Evolutionary conservation across 1,139 yeast genomes (phyloP), one percentile per base, ranked within the genome.

Genomic region (Tardiomyces depauwii): DNA sequence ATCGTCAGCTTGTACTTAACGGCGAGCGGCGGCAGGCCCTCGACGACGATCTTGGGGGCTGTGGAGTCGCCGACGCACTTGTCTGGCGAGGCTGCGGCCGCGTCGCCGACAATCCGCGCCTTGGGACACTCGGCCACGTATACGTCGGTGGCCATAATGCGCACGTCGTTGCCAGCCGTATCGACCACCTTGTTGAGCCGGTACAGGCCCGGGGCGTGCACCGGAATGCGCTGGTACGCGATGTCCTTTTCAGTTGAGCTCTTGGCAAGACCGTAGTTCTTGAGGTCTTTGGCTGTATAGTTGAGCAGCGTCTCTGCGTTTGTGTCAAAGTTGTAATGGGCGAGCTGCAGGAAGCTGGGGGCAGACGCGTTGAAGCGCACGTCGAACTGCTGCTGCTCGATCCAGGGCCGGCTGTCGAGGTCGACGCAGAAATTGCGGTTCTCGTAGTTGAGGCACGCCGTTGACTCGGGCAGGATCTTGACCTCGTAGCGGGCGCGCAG

Each of bases 391-490:
- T 72, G 54, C 6, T 49, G 47, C 23, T 58, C 32, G 48, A 45
- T 4, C 59, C 52, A 32, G 54, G n/a, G 57, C 53, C 30, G 58
- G 53, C 18, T 44, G 54, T 36, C 64, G 42, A 65, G 52, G 43
- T 78, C 78, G 42, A 87, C 61, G 63, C 97, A 89, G 49, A 72
- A 73, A 13, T 77, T 73, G 39, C 74, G 76, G 42, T 73, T 76
- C 53, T 80, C 77, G 1, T 96, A 96, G 53, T 89, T 87, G 59
- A 93, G 69, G 55, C 73, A 71, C 2, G 94, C 96, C 0, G 94
- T 82, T 40, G 95, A 84, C 60, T 91, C 97, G 0, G 98, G 98
- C 40, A 93, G 68, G 54, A 85, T 85, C 55, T 89, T 84, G 53
- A 91, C 82, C 2, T 91, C 84, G 58, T 85, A 84, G 47, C 78